Evolutionary conservation across 495 filamentous ascomycete genomes (phyloP), one percentile per base, ranked within the genome.

Genomic region (Penicillium cataractarum): DNA sequence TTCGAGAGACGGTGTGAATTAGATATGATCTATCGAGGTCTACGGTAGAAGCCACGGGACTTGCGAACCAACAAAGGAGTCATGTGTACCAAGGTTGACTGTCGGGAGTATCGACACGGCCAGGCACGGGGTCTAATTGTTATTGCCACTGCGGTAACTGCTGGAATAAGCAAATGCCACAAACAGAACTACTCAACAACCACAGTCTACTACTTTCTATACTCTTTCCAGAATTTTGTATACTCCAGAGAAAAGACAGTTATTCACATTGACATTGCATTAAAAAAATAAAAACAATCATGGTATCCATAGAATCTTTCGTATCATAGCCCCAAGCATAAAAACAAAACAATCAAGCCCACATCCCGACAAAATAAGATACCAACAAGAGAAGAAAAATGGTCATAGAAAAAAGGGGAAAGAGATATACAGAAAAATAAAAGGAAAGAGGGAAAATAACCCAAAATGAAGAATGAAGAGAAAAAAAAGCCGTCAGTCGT

Each of bases 291-390:
- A 55, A 61, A 44, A 63, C 55, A 59, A 58, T 74, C 73, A 63
- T 74, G 64, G 67, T 72, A 72, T 68, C 65, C 64, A 66, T 74
- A 70, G 63, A 62, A 65, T 69, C 60, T 58, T 50, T 65, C 65
- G 58, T 64, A 65, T 71, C 64, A 61, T 60, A 58, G 48, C 67
- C 32, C 61, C 61, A 65, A 68, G 58, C 62, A 63, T 62, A 60
- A 70, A 70, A 70, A 62, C 55, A 64, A 58, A 60, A 58, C 59
- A 35, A 65, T 33, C 50, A 59, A 56, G 62, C 31, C 48, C 58
- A 55, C 53, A 32, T 49, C 55, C 13, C 26, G n/a, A 39, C 17
- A 61, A 67, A 60, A 60, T 29, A 57, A 63, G 24, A 58, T 37
- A 39, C 37, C 40, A 55, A 29, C n/a, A 60, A 58, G 52, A 31